A percentile compares a stretch with the other conserved stretches of the same genome.
These are phyloP conservation scores for Chenopodium formosanum DNA, from an alignment of 148 eudicot species.

Conservation along the genomic window DNA sequence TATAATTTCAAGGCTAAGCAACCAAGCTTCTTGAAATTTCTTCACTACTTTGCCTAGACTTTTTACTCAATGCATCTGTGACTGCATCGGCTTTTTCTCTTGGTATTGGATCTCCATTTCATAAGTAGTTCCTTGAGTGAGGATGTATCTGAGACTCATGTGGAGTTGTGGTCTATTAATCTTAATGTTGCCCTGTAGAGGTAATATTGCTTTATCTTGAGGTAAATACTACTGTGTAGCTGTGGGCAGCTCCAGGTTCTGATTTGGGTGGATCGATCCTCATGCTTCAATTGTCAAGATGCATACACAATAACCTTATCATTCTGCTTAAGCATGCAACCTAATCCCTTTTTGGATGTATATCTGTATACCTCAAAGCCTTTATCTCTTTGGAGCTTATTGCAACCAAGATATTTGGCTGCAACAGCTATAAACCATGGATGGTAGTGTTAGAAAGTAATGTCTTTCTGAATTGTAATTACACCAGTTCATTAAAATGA, in stretches of 20 bases:
- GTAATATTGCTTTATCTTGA: neutral
- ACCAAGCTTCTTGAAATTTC: neutral
- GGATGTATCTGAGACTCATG: neutral
- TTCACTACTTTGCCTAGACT: neutral
- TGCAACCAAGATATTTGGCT: too few relatives aligned
- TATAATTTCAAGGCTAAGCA: neutral
- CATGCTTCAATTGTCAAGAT: too few relatives aligned
- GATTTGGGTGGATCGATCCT: neutral
- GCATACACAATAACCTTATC: neutral
- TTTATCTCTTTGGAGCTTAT: too few relatives aligned
- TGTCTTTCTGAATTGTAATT: neutral
- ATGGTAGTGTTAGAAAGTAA: too few relatives aligned
- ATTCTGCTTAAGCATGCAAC: neutral
- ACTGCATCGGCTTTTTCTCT: neutral
- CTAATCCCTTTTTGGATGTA: neutral
- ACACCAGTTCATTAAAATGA: neutral
- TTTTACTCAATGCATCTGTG: too few relatives aligned
- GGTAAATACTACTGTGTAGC: neutral
- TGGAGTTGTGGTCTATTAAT: neutral
- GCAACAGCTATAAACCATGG: too few relatives aligned
- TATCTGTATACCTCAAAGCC: neutral
- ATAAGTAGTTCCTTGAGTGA: neutral
- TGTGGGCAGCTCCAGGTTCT: neutral
- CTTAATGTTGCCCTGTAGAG: neutral
- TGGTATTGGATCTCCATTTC: neutral